These are phyloP conservation scores for Sarcocystis neurona DNA, from an alignment of 169 alveolate species.

Conservation along the genomic window DNA sequence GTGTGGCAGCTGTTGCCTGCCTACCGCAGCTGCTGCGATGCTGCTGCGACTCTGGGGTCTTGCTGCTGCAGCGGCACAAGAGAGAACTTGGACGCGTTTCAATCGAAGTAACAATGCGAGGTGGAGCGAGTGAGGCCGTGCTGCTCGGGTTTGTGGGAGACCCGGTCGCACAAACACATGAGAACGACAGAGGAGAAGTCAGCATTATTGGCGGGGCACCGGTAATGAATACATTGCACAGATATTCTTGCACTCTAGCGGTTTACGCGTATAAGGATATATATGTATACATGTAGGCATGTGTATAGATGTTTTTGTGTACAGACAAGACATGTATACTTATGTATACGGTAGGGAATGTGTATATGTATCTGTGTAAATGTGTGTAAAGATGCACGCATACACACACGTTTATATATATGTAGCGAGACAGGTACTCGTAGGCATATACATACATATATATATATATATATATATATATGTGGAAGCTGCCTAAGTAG, in stretches of 20 bases:
- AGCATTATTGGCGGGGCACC: constrained; percentile 64
- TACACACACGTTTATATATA: no score
- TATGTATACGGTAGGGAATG: neutral
- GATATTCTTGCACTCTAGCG: neutral
- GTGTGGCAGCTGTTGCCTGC: no score
- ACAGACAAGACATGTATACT: no score
- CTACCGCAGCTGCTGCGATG: no score
- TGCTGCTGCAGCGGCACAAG: no score
- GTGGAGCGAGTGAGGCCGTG: constrained; percentile 48
- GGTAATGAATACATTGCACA: constrained; percentile 15
- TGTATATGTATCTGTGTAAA: neutral
- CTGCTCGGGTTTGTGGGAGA: constrained; percentile 54
- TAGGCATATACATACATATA: no score
- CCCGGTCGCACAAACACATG: constrained; percentile 47
- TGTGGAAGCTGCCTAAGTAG: no score
- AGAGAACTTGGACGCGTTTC: no score
- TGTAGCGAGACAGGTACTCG: no score
- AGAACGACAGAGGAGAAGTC: constrained; percentile 34
- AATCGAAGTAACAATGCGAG: constrained; percentile 15
- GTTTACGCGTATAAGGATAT: neutral
- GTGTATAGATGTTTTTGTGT: neutral
- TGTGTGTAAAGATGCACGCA: neutral
- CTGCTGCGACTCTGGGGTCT: no score
- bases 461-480: no score
- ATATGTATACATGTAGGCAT: neutral